A percentile compares a stretch with the other conserved stretches of the same genome.
Conservation (phyloP, 2,329 filamentous ascomycete genomes). For the Sclerotiophoma versabilis region DNA sequence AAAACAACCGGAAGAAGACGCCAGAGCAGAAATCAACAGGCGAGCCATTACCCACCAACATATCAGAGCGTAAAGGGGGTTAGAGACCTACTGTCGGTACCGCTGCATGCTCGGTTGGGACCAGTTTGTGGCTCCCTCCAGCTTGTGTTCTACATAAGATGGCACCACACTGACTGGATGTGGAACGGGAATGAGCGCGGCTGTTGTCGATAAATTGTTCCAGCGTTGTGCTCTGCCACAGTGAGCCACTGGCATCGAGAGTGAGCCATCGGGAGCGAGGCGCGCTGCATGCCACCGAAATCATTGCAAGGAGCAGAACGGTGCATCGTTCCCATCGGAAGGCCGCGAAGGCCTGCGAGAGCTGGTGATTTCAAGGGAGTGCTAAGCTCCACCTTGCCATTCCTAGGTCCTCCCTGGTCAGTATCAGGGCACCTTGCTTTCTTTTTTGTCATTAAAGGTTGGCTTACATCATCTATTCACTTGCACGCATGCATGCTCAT, state of each 20-base stretch:
- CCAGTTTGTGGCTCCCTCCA: neutral
- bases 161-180: neutral
- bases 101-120: no score
- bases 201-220: no score
- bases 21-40: slow-evolving; percentile 44
- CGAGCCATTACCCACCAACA: slow-evolving; percentile 54
- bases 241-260: neutral
- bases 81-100: slow-evolving; percentile 23
- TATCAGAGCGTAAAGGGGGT: slow-evolving; percentile 56
- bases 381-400: no score
- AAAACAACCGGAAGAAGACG: slow-evolving; percentile 36
- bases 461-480: slow-evolving; percentile 16
- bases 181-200: neutral
- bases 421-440: no score
- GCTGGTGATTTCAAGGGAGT: neutral
- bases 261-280: neutral
- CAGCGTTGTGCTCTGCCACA: neutral
- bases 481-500: slow-evolving; percentile 9
- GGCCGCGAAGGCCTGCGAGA: no score
- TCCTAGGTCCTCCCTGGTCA: no score
- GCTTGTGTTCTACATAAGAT: neutral
- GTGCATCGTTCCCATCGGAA: neutral
- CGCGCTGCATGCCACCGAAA: neutral
- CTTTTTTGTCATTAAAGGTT: slow-evolving; percentile 3
- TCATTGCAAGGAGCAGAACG: neutral